These are phyloP conservation scores for Alternaria angustiovoidea DNA, from an alignment of 2,329 filamentous ascomycete species.

Conservation along the genomic window DNA sequence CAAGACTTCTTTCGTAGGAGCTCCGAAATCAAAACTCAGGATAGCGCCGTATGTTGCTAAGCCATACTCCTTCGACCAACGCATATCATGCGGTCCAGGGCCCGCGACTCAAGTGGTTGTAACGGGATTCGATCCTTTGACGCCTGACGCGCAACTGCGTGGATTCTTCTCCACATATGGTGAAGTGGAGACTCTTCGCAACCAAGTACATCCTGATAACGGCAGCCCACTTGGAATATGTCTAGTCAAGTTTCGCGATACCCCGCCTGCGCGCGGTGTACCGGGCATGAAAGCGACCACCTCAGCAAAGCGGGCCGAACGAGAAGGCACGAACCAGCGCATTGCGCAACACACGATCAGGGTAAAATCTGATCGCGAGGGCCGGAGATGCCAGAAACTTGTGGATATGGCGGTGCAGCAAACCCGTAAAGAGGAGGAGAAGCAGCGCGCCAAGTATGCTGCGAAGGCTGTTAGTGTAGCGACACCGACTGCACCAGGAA, in stretches of 20 bases:
- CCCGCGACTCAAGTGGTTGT: constrained; percentile 92
- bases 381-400: constrained; percentile 79
- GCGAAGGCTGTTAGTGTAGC: constrained; percentile 33
- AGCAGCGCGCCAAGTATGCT: constrained; percentile 48
- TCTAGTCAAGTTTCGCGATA: constrained; percentile 87
- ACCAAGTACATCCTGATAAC: constrained; percentile 93
- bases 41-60: constrained; percentile 80
- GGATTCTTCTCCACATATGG: constrained; percentile 82
- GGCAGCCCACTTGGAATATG: constrained; percentile 94
- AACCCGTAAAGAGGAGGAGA: constrained; percentile 68
- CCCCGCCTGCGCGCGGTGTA: constrained; percentile 59
- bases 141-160: constrained; percentile 78
- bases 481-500: constrained; percentile 32
- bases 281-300: constrained; percentile 73
- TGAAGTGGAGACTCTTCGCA: constrained; percentile 88
- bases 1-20: constrained; percentile 68
- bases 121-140: constrained; percentile 93
- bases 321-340: constrained; percentile 77
- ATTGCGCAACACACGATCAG: constrained; percentile 80
- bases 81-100: constrained; percentile 85
- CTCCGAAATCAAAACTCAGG: constrained; percentile 71
- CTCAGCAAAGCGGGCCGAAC: constrained; percentile 81
- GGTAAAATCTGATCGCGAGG: constrained; percentile 90
- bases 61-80: constrained; percentile 81
- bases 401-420: constrained; percentile 77